Percentiles rank a stretch among this genome's conserved stretches.
These are phyloP conservation scores for Sclerotinia trifoliorum DNA, from an alignment of 2,329 filamentous ascomycete species.

Conservation along the genomic window DNA sequence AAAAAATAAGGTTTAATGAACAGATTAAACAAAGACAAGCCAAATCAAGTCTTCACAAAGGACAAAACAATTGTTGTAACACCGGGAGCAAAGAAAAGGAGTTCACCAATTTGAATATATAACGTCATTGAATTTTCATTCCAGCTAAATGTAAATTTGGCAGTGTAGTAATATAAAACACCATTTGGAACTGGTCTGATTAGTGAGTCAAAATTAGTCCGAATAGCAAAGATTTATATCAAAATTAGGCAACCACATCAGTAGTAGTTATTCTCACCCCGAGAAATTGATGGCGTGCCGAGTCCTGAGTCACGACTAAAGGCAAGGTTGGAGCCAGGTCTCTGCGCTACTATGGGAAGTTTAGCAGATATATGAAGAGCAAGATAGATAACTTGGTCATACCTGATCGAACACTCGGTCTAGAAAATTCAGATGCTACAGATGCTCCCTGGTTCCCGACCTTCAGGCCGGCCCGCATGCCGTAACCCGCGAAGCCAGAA, in stretches of 20 bases:
- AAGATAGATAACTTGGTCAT: constrained; percentile 25
- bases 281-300: constrained; percentile 24
- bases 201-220: background rate
- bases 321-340: constrained; percentile 26
- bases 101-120: background rate
- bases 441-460: constrained; percentile 36
- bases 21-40: background rate
- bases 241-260: background rate
- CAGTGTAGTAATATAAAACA: background rate
- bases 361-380: background rate
- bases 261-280: constrained; percentile 13
- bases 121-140: background rate
- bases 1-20: background rate
- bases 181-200: background rate
- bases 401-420: constrained; percentile 33
- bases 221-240: constrained; percentile 7
- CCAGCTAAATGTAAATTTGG: background rate
- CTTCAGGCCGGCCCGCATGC: constrained; percentile 41
- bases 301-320: constrained; percentile 25
- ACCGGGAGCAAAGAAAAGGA: background rate
- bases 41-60: background rate
- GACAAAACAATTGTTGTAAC: background rate
- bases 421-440: constrained; percentile 22
- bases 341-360: constrained; percentile 33
- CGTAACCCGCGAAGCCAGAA: constrained; percentile 38